Percentiles rank a stretch among this genome's conserved stretches.
Conservation (phyloP, 768 basidiomycete species). For the Crassisporium funariophilum region DNA sequence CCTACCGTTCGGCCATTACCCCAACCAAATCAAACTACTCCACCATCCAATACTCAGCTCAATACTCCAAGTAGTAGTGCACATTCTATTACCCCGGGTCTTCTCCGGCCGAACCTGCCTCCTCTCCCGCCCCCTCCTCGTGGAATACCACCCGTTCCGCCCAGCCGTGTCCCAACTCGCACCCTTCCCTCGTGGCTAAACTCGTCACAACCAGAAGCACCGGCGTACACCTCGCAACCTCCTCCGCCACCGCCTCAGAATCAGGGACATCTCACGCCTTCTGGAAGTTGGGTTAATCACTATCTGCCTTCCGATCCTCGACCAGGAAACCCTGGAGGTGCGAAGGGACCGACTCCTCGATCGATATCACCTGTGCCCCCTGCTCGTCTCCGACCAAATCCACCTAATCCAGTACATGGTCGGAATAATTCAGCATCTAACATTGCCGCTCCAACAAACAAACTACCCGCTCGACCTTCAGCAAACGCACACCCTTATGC, state of each 20-base stretch:
- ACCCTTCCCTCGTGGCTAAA: slow-evolving; percentile 50
- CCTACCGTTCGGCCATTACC: slow-evolving; percentile 49
- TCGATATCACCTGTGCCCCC: slow-evolving; percentile 48
- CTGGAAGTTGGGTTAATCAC: slow-evolving; percentile 46
- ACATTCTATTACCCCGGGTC: slow-evolving; percentile 33
- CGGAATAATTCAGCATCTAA: slow-evolving; percentile 58
- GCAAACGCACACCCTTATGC: slow-evolving; percentile 65
- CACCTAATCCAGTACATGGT: slow-evolving; percentile 39
- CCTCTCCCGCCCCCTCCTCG: slow-evolving; percentile 74
- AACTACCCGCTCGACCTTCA: slow-evolving; percentile 46
- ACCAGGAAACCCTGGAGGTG: slow-evolving; percentile 47
- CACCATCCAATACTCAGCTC: slow-evolving; percentile 24
- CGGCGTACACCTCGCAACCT: slow-evolving; percentile 44
- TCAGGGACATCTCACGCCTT: slow-evolving; percentile 45
- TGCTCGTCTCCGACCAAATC: slow-evolving; percentile 32
- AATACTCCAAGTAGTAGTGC: slow-evolving; percentile 34
- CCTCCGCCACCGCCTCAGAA: slow-evolving; percentile 43
- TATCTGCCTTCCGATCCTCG: slow-evolving; percentile 66
- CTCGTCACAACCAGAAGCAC: slow-evolving; percentile 57
- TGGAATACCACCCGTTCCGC: slow-evolving; percentile 60
- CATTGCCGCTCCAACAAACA: slow-evolving; percentile 40
- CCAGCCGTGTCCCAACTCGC: slow-evolving; percentile 39
- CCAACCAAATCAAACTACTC: slow-evolving; percentile 41
- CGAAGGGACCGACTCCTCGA: slow-evolving; percentile 38
- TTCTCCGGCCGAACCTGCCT: slow-evolving; percentile 53